Evolutionary conservation across 1,139 yeast species (phyloP), one percentile per base, ranked within the genome.

Genomic region (Ogataea hybrid): DNA sequence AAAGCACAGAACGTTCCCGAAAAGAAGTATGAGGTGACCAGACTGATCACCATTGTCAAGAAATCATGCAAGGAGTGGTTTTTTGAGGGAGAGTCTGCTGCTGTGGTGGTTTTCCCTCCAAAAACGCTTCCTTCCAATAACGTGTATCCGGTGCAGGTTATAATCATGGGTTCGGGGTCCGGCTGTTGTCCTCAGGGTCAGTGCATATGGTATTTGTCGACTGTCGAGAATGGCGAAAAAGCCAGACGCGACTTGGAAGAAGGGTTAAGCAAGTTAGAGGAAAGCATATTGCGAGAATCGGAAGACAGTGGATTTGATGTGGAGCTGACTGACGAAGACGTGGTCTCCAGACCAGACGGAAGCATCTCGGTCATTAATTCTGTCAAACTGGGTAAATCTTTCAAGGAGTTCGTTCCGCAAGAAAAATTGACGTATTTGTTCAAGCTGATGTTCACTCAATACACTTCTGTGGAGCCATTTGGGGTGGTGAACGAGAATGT

Each of bases 61-160:
- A 86, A 86, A 57, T 86, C 84, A 51, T 90, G 97, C 67, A 75
- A 75, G 42, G 95, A 89, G 65, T 90, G 97, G 97, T 84, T 89
- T 70, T 76, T 81, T 8, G 89, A 84, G 38, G 81, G 80, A 41
- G 97, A 90, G 65, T 75, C 81, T 33, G 84, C 90, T 2, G 87
- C 96, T 1, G 73, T 89, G 33, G 95, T 90, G 14, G 95, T 89
- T 1, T 92, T 92, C 71, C 97, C 98, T n/a, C 94, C 96, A 17
- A 76, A 77, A 17, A 80, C 96, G 0, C 71, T 90, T 43, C 73
- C 83, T 14, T 74, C 86, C 1, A 67, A 74, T 43, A 90, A 90
- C 60, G 68, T 67, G 42, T 72, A 69, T 48, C 86, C 94, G 5
- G 94, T 92, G 23, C 97, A 90, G 64, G 94, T 84, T 4, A 68